phyloP scores from a whole-genome alignment of 1,284 basidiomycete species.

The Lignosus rhinocerotis region DNA sequence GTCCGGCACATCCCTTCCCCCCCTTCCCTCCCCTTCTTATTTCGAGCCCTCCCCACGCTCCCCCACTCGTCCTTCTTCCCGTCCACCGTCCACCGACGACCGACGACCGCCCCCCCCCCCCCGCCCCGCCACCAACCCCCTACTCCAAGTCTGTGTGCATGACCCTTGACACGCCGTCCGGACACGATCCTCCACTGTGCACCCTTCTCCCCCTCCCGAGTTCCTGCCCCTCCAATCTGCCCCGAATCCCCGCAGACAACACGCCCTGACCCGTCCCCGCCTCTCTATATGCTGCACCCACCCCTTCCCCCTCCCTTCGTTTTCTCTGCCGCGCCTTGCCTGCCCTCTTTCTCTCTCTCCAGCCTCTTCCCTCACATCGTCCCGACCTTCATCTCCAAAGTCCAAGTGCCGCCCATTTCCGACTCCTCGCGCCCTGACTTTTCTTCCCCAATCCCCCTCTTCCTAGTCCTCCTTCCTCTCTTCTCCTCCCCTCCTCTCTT shows the following conservation, averaged over 20 bases:
- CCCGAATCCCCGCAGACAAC: constrained; percentile 31
- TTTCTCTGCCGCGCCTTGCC: constrained; percentile 22
- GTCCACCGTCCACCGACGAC: background rate
- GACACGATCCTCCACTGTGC: constrained; percentile 9
- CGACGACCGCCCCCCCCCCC: constrained; percentile 2
- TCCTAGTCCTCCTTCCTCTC: constrained; percentile 16
- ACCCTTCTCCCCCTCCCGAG: constrained; percentile 25
- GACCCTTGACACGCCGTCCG: constrained; percentile 11
- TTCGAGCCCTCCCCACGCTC: constrained; percentile 6
- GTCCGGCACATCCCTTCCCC: constrained; percentile 8
- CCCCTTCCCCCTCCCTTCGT: constrained; percentile 13
- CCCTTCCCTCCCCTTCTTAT: constrained; percentile 7
- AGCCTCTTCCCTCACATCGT: constrained; percentile 30
- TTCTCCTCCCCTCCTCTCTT: constrained; percentile 9
- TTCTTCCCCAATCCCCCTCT: constrained; percentile 8
- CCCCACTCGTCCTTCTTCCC: constrained; percentile 15
- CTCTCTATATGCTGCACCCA: constrained; percentile 26
- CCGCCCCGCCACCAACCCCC: background rate
- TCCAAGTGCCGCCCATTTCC: constrained; percentile 21
- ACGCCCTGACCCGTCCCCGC: constrained; percentile 10
- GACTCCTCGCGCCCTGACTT: constrained; percentile 24
- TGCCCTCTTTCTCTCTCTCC: constrained; percentile 19
- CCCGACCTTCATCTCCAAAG: constrained; percentile 8
- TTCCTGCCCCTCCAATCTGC: constrained; percentile 39
- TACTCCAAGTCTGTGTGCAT: constrained; percentile 3